These are phyloP conservation scores for Serendipita sp. DNA, from an alignment of 768 basidiomycete species.

Conservation along the genomic window DNA sequence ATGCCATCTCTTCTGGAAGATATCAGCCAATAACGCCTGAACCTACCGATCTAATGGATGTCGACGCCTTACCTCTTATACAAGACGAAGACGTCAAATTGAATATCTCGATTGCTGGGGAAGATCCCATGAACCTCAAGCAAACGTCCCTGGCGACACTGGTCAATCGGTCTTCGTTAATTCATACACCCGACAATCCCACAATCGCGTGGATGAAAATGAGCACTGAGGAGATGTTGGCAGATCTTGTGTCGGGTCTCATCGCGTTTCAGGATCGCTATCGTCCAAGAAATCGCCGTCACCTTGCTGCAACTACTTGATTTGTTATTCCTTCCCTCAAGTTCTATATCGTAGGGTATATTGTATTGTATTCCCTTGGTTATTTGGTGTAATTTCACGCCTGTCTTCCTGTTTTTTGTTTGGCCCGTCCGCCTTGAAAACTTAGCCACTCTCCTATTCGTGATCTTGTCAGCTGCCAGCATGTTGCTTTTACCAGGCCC, in stretches of 20 bases:
- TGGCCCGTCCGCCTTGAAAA: neutral
- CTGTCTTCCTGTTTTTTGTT: neutral
- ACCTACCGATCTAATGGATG: constrained; percentile 1
- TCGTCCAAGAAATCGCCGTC: neutral
- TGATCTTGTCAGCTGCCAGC: neutral
- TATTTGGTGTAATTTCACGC: neutral
- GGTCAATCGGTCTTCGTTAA: neutral
- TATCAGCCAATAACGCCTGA: neutral
- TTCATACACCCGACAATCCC: neutral
- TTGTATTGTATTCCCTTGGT: neutral
- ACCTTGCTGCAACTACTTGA: neutral
- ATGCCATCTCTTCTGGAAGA: constrained; percentile 22
- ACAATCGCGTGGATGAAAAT: constrained; percentile 4
- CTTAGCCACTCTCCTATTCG: neutral
- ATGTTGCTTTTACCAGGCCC: constrained; percentile 73
- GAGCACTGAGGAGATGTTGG: neutral
- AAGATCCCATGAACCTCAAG: neutral
- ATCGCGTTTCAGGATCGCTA: neutral
- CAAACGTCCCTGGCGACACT: neutral
- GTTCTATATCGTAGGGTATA: neutral
- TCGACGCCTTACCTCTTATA: neutral
- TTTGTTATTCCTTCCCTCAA: neutral
- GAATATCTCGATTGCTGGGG: neutral
- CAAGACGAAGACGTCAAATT: neutral
- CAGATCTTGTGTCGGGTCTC: neutral